A percentile compares a stretch with the other conserved stretches of the same genome.
phyloP scores from a whole-genome alignment of 306 rosid species.

The Hippophae gyantsensis region DNA sequence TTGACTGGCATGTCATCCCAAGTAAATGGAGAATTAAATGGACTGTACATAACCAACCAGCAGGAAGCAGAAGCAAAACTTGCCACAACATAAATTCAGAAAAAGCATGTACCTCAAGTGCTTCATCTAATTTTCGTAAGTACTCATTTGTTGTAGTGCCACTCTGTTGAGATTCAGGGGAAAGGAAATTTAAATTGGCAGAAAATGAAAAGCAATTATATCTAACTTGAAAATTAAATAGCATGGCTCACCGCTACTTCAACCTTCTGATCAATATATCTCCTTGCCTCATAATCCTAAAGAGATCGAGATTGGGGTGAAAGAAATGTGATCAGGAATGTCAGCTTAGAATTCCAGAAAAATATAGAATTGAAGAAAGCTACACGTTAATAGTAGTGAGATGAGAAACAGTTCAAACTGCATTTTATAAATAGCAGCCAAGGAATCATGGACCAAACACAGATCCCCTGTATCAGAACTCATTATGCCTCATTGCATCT shows the following conservation, averaged over 20 bases:
- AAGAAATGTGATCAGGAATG: neutral
- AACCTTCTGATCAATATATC: constrained; percentile 71
- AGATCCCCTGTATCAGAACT: no score
- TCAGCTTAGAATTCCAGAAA: neutral
- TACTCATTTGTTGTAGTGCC: constrained; percentile 67
- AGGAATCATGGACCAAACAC: no score
- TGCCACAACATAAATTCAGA: constrained; percentile 2
- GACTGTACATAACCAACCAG: no score
- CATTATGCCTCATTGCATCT: no score
- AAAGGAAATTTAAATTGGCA: constrained; percentile 3
- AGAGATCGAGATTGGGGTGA: constrained; percentile 3
- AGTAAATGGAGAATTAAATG: no score
- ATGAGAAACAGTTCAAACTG: no score
- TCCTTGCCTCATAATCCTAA: constrained; percentile 79
- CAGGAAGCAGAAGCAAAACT: no score
- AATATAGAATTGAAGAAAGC: neutral
- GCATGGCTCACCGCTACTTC: constrained; percentile 59
- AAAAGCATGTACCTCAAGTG: constrained; percentile 53
- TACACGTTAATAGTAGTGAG: no score
- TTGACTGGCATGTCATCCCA: no score
- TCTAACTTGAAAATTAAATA: constrained; percentile 18
- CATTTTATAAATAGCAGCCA: no score
- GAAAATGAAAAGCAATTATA: constrained; percentile 11
- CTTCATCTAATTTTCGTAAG: constrained; percentile 62
- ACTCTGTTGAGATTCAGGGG: constrained; percentile 43